Evolutionary conservation across 164 flowering plant genomes (phyloP), one percentile per base, ranked within the genome.

Genomic region (Chloranthus sessilifolius): DNA sequence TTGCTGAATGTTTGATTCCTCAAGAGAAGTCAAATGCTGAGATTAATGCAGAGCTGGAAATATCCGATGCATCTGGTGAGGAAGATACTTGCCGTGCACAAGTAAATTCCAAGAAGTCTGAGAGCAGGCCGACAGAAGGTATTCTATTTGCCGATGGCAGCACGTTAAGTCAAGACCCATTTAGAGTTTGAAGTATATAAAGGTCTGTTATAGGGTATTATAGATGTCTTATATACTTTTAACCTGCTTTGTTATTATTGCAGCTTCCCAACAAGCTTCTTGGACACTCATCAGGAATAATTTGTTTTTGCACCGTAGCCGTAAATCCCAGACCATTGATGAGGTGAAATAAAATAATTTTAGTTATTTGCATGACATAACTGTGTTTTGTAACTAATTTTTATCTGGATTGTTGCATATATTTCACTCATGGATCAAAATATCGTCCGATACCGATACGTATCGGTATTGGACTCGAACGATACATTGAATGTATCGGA

Each of bases 1-100:
- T 79, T 77, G 86, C 95, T 47, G 82, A 80, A 60, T 94, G 99
- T 66, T 84, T 92, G 67, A 68, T 79, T 33, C 90, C 90, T 43
- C 99, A 89, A 77, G 97, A 80, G 74, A 94, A 78, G 75, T 73
- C 97, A 52, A 81, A 94, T 80, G 82, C 78, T 27, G 97, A 78
- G 38, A 89, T 94, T 42, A 89, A 94, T 66, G 80, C 81, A 4
- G 99, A 94, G 75, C 69, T 94, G 82, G 81, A 81, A 43, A 65
- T 94, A 79, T 81, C 95, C 43, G 97, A 84, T 64, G 80, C 59
- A 48, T 80, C 82, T 54, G 53, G 79, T 55, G 99, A 86, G 43
- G 99, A 82, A 61, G 83, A 77, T 66, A 83, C 65, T 62, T 58
- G 41, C 47, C 60, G 62, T 59, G 42, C 52, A 26, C 56, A 23